Conservation (phyloP, 1,284 basidiomycete species). For the Jaminaea rosea region DNA sequence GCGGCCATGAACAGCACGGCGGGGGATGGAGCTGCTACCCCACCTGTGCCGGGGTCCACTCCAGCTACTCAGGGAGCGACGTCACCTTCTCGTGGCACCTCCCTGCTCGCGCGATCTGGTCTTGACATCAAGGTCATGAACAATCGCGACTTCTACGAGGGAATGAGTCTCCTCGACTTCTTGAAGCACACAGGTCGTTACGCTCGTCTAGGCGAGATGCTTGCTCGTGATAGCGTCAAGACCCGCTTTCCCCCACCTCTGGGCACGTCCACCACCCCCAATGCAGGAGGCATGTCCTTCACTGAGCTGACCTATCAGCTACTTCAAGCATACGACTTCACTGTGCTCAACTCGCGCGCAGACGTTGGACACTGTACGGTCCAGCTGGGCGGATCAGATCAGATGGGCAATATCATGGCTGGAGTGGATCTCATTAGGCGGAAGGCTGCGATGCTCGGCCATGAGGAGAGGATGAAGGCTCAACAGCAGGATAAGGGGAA, state of each 20-base stretch:
- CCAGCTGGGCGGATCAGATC: slow-evolving; percentile 92
- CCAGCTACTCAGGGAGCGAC: background rate
- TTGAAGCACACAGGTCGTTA: slow-evolving; percentile 70
- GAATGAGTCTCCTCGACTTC: slow-evolving; percentile 72
- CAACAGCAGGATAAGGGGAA: slow-evolving; percentile 11
- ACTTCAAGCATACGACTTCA: slow-evolving; percentile 92
- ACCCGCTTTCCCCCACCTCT: slow-evolving; percentile 12
- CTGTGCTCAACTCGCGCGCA: slow-evolving; percentile 68
- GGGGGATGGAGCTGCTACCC: background rate
- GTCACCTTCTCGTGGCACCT: background rate
- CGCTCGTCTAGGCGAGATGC: slow-evolving; percentile 78
- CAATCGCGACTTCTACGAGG: slow-evolving; percentile 75
- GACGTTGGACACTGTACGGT: slow-evolving; percentile 60
- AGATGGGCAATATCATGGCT: slow-evolving; percentile 95
- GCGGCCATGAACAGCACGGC: background rate
- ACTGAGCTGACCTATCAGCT: slow-evolving; percentile 97
- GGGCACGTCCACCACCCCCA: slow-evolving; percentile 45
- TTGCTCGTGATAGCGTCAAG: slow-evolving; percentile 78
- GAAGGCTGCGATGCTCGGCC: too few relatives aligned
- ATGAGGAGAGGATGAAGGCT: slow-evolving; percentile 12
- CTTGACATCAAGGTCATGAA: slow-evolving; percentile 52
- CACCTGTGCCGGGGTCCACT: background rate
- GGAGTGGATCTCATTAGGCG: slow-evolving; percentile 79
- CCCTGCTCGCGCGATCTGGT: too few relatives aligned
- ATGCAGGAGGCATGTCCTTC: slow-evolving; percentile 68